Evolutionary conservation across 2,329 filamentous ascomycete genomes (phyloP).

Genomic region (Lachnellula arida): DNA sequence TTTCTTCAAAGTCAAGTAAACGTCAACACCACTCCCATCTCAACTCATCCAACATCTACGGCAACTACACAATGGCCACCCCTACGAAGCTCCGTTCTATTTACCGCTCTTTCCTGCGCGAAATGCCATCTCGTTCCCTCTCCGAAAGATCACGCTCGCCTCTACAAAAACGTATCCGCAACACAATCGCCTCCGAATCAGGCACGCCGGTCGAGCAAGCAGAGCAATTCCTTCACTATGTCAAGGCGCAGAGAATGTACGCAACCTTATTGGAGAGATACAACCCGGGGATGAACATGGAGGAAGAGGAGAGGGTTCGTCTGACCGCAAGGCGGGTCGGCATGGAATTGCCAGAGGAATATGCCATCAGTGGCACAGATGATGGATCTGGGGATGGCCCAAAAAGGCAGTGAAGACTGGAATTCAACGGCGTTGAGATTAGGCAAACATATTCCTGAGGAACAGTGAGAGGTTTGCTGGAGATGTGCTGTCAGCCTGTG

Average conservation of each 20-base stretch:
- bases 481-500: background rate
- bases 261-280: constrained; percentile 80
- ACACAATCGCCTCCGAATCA: constrained; percentile 46
- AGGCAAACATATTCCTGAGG: background rate
- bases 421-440: background rate
- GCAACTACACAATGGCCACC: constrained; percentile 24
- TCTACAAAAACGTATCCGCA: constrained; percentile 65
- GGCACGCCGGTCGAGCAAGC: constrained; percentile 45
- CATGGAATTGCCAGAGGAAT: constrained; percentile 77
- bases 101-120: constrained; percentile 84
- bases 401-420: background rate
- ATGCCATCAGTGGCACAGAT: background rate
- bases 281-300: constrained; percentile 87
- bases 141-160: constrained; percentile 51
- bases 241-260: constrained; percentile 82
- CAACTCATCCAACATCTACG: background rate
- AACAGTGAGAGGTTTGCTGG: background rate
- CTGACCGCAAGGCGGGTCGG: constrained; percentile 83
- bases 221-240: constrained; percentile 76
- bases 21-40: background rate
- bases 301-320: constrained; percentile 76
- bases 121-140: constrained; percentile 70
- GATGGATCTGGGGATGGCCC: background rate
- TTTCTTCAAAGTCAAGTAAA: background rate
- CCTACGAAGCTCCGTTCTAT: constrained; percentile 62